Percentiles rank a stretch among this genome's conserved stretches.
Conservation (phyloP, 441 rosid genomes). For the Gossypium aridum region DNA sequence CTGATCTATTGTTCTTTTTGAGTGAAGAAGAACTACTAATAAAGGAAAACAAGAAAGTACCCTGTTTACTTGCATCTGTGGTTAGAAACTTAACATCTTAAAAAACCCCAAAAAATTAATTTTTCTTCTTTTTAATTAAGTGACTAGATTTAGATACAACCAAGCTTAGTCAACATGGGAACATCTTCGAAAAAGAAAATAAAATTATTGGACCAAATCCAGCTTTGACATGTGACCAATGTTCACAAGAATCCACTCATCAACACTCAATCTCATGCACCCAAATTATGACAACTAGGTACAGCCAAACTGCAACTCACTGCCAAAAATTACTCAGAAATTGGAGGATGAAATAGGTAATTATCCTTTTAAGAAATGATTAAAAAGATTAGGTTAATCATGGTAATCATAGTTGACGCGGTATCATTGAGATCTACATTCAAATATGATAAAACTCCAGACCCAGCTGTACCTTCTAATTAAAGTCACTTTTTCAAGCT, state of each 20-base stretch:
- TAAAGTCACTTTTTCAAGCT: neutral
- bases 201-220: neutral
- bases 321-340: neutral
- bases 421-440: constrained; percentile 1
- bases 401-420: neutral
- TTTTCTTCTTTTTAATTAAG: neutral
- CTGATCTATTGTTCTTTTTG: constrained; percentile 16
- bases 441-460: neutral
- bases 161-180: constrained; percentile 6
- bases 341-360: neutral
- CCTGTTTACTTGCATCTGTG: constrained; percentile 3
- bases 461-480: neutral
- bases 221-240: constrained; percentile 10
- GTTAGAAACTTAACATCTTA: neutral
- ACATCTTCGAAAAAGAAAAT: neutral
- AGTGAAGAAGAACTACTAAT: constrained; percentile 23
- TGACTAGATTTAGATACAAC: neutral
- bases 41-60: constrained; percentile 17
- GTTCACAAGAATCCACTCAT: neutral
- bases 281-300: constrained; percentile 18
- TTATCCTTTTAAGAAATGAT: no score
- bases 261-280: neutral
- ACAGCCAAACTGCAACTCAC: constrained; percentile 22
- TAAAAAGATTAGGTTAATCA: no score
- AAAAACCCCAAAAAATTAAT: neutral